phyloP scores from a whole-genome alignment of 164 flowering plant genomes.

The Nymphaea colorata region DNA sequence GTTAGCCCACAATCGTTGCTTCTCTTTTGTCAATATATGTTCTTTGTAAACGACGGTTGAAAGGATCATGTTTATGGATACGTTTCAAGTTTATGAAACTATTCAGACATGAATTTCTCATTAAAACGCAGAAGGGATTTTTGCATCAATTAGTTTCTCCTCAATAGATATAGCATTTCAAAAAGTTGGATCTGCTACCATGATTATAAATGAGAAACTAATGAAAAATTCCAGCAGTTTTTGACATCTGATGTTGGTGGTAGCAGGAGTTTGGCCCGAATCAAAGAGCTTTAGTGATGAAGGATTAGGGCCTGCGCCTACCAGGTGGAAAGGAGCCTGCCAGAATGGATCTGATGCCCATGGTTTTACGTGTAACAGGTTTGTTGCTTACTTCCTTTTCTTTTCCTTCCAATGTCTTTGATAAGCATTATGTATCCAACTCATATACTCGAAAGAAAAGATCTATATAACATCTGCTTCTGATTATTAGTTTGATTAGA shows the following conservation, averaged over 20 bases:
- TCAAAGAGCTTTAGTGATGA: conserved; percentile 54
- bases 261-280: conserved; percentile 75
- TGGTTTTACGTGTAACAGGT: conserved; percentile 48
- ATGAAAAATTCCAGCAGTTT: not conserved
- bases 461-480: too few relatives aligned
- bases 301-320: conserved; percentile 50
- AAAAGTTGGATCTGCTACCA: not conserved
- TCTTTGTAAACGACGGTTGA: too few relatives aligned
- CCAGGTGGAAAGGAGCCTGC: conserved; percentile 64
- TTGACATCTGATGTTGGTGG: not conserved
- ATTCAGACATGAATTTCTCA: not conserved
- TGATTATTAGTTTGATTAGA: too few relatives aligned
- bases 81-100: not conserved
- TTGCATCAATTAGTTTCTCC: too few relatives aligned
- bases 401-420: not conserved
- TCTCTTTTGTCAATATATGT: too few relatives aligned
- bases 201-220: too few relatives aligned
- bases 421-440: too few relatives aligned
- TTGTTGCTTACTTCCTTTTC: not conserved
- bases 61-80: not conserved
- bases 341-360: conserved; percentile 10
- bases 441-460: too few relatives aligned
- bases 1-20: too few relatives aligned
- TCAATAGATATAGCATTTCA: not conserved
- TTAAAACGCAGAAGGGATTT: not conserved